Percentiles rank a stretch among this genome's conserved stretches.
phyloP scores from a whole-genome alignment of 805 yeast species.

The Metschnikowia gruessii region DNA sequence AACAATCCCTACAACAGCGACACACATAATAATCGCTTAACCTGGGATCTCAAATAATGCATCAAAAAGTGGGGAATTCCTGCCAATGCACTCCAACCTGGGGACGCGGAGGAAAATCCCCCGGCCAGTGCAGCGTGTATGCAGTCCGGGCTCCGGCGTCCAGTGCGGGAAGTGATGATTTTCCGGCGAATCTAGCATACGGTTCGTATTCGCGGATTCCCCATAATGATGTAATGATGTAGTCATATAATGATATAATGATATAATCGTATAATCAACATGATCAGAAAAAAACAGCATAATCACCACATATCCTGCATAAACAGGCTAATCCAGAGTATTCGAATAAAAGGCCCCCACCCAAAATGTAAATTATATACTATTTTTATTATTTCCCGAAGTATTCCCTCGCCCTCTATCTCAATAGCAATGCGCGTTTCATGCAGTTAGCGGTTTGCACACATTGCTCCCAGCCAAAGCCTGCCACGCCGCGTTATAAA shows the following conservation, averaged over 20 bases:
- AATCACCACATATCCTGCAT: too few relatives aligned
- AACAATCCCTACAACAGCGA: background rate
- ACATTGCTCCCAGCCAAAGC: constrained; percentile 5
- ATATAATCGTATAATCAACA: too few relatives aligned
- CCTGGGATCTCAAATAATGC: background rate
- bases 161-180: background rate
- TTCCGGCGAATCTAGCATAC: background rate
- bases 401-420: too few relatives aligned
- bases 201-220: background rate
- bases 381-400: too few relatives aligned
- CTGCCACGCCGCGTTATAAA: constrained; percentile 9
- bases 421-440: background rate
- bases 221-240: too few relatives aligned
- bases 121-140: constrained; percentile 10
- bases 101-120: constrained; percentile 17
- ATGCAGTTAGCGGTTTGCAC: constrained; percentile 12
- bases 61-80: background rate
- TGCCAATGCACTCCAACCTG: constrained; percentile 9
- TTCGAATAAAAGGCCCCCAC: too few relatives aligned
- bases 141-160: too few relatives aligned
- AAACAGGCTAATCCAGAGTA: too few relatives aligned
- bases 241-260: too few relatives aligned
- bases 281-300: too few relatives aligned
- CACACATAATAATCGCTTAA: background rate
- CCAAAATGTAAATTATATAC: too few relatives aligned